phyloP scores from a whole-genome alignment of 2,329 filamentous ascomycete species.

The Aspergillus sp. region DNA sequence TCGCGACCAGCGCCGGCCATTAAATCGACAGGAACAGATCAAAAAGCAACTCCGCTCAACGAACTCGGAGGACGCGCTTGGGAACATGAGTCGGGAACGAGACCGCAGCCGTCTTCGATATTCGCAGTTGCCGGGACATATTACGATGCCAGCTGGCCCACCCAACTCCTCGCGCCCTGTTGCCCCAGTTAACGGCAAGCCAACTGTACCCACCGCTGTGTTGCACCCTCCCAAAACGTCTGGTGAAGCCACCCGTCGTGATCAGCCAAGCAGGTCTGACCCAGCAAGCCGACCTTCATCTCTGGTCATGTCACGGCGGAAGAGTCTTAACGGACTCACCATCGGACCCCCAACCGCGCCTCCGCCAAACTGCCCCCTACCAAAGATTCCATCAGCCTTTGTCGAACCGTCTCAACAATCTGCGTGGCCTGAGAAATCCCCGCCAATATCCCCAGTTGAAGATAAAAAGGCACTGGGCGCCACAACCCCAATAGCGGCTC shows the following conservation, averaged over 20 bases:
- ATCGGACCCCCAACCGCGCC: constrained; percentile 32
- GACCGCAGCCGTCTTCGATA: constrained; percentile 12
- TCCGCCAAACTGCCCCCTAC: constrained; percentile 35
- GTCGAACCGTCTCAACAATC: constrained; percentile 9
- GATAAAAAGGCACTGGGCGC: constrained; percentile 9
- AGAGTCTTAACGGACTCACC: constrained; percentile 33
- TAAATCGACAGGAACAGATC: constrained; percentile 14
- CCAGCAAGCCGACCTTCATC: constrained; percentile 9
- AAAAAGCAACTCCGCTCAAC: constrained; percentile 27
- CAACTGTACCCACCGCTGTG: neutral
- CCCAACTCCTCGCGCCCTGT: neutral
- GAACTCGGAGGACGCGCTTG: constrained; percentile 31
- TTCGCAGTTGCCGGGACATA: constrained; percentile 17
- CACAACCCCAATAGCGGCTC: neutral
- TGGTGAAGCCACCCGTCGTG: neutral
- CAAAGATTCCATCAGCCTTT: constrained; percentile 29
- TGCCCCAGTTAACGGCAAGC: neutral
- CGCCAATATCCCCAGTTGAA: constrained; percentile 7
- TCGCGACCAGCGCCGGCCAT: constrained; percentile 18
- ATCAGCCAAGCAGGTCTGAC: constrained; percentile 12
- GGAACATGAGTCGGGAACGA: constrained; percentile 13
- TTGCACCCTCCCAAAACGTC: neutral
- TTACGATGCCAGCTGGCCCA: neutral
- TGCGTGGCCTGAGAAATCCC: constrained; percentile 7
- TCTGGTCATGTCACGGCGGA: constrained; percentile 27